These are phyloP conservation scores for Aspergillus ostianus DNA, from an alignment of 495 filamentous ascomycete species.

Conservation along the genomic window DNA sequence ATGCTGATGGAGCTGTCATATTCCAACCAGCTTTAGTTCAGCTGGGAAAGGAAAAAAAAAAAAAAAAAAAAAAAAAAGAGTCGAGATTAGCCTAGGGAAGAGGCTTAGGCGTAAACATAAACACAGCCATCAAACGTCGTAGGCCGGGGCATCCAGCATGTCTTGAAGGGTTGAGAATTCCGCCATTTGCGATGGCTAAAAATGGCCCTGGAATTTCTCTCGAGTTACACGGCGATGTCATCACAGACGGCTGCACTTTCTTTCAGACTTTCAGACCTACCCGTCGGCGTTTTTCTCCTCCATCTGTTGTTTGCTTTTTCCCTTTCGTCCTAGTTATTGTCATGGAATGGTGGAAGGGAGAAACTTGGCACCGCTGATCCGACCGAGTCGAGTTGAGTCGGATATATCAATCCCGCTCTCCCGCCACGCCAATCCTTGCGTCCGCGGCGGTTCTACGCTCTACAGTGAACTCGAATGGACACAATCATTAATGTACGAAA, in stretches of 20 bases:
- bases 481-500: conserved; percentile 10
- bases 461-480: not conserved
- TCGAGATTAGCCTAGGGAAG: too few species aligned
- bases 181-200: not conserved
- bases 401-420: conserved; percentile 15
- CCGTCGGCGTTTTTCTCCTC: not conserved
- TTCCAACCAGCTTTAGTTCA: not conserved
- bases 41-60: too few species aligned
- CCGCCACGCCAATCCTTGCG: conserved; percentile 8
- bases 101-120: too few species aligned
- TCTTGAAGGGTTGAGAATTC: not conserved
- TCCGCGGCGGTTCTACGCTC: not conserved
- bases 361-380: not conserved
- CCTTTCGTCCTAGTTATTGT: not conserved
- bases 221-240: not conserved
- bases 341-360: not conserved
- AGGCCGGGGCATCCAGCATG: too few species aligned
- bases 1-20: not conserved
- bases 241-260: not conserved
- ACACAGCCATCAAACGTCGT: too few species aligned
- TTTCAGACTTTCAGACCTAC: too few species aligned
- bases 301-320: not conserved
- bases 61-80: too few species aligned
- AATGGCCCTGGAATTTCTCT: not conserved
- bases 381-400: conserved; percentile 10